Percentiles rank a stretch among this genome's conserved stretches.
Evolutionary conservation across 1,139 yeast species (phyloP).

Genomic region (Zygotorulaspora mrakii): DNA sequence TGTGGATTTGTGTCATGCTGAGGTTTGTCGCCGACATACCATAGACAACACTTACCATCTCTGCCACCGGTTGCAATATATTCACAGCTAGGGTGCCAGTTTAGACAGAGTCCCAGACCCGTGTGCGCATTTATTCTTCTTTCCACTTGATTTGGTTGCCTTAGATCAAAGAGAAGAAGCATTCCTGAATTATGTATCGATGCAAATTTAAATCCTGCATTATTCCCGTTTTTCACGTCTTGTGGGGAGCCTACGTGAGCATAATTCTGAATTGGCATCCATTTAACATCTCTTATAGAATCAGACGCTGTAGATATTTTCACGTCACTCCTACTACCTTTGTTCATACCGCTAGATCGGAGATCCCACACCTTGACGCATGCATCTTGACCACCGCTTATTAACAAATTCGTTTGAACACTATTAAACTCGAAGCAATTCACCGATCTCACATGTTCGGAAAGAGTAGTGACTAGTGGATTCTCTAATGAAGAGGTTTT

Average conservation of each 20-base stretch:
- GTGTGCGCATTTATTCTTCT: constrained; percentile 82
- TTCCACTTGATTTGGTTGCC: constrained; percentile 58
- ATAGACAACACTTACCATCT: constrained; percentile 49
- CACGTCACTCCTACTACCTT: constrained; percentile 29
- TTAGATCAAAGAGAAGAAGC: constrained; percentile 75
- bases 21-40: constrained; percentile 36
- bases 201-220: constrained; percentile 48
- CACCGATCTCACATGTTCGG: constrained; percentile 77
- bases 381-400: constrained; percentile 93
- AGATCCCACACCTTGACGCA: constrained; percentile 85
- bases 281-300: constrained; percentile 36
- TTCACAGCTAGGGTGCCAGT: constrained; percentile 83
- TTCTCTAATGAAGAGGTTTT: constrained; percentile 39
- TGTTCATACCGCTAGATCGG: constrained; percentile 43
- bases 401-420: constrained; percentile 52
- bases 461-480: constrained; percentile 45
- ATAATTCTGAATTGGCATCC: constrained; percentile 35
- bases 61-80: constrained; percentile 90
- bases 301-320: constrained; percentile 46
- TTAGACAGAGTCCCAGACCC: constrained; percentile 83
- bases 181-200: constrained; percentile 90
- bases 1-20: constrained; percentile 28
- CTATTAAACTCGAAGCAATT: constrained; percentile 72
- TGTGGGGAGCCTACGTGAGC: constrained; percentile 11
- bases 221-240: constrained; percentile 11